Percentiles rank a stretch among this genome's conserved stretches.
Evolutionary conservation across 306 rosid species (phyloP).

Genomic region (Myrica gale): DNA sequence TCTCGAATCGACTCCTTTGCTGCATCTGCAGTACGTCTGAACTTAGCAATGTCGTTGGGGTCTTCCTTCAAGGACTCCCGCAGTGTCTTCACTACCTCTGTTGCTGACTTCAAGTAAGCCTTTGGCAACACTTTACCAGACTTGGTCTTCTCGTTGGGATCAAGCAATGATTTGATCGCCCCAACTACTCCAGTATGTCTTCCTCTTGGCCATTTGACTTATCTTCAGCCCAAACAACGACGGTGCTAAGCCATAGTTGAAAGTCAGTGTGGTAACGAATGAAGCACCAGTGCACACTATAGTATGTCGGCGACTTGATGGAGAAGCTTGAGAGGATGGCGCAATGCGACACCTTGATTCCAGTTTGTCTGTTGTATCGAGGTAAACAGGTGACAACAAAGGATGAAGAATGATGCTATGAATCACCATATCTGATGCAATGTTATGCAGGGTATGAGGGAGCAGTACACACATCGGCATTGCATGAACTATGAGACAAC

Average conservation of each 20-base stretch:
- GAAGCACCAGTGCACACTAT: slow-evolving; percentile 36
- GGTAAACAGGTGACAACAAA: slow-evolving; percentile 30
- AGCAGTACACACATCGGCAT: background rate
- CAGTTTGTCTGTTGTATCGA: slow-evolving; percentile 53
- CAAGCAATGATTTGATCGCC: slow-evolving; percentile 61
- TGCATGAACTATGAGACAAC: slow-evolving; percentile 3
- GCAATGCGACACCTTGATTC: slow-evolving; percentile 47
- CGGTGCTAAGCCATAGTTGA: slow-evolving; percentile 44
- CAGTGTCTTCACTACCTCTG: slow-evolving; percentile 77
- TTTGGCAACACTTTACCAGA: slow-evolving; percentile 80
- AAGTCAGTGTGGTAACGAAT: slow-evolving; percentile 38
- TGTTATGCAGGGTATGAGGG: background rate
- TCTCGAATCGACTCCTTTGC: slow-evolving; percentile 88
- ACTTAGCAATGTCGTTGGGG: slow-evolving; percentile 59
- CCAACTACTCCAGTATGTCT: slow-evolving; percentile 55
- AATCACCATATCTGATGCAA: background rate
- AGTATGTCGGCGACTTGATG: slow-evolving; percentile 51
- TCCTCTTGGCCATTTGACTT: slow-evolving; percentile 42
- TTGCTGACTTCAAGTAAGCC: slow-evolving; percentile 79
- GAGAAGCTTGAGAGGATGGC: slow-evolving; percentile 38
- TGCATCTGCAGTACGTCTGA: slow-evolving; percentile 88
- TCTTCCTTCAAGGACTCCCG: slow-evolving; percentile 72
- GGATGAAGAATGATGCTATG: background rate
- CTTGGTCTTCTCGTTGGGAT: slow-evolving; percentile 66
- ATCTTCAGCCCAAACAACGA: slow-evolving; percentile 54